Evolutionary conservation across 495 filamentous ascomycete genomes (phyloP).

Genomic region (Aspergillus sclerotioniger): DNA sequence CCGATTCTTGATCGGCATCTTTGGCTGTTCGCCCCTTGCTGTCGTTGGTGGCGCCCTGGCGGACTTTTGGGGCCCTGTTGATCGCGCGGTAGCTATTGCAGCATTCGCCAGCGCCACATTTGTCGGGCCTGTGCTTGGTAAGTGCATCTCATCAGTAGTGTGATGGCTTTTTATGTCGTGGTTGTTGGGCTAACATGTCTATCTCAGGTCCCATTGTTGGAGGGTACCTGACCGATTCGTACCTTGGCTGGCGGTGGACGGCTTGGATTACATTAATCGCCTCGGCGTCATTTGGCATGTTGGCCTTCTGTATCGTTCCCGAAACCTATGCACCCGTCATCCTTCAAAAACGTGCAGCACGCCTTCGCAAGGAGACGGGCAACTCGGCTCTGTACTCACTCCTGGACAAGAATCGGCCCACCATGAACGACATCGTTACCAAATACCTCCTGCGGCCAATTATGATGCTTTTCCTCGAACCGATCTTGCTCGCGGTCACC

Average conservation of each 20-base stretch:
- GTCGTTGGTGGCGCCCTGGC: constrained; percentile 59
- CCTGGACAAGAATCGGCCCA: constrained; percentile 54
- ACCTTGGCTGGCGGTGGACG: constrained; percentile 64
- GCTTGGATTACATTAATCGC: constrained; percentile 64
- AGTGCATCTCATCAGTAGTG: background rate
- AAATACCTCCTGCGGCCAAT: constrained; percentile 61
- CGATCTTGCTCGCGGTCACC: constrained; percentile 56
- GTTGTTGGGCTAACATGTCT: constrained; percentile 7
- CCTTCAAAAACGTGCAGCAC: constrained; percentile 53
- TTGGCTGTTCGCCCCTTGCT: constrained; percentile 62
- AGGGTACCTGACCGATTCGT: constrained; percentile 54
- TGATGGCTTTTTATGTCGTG: constrained; percentile 15
- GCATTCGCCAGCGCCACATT: constrained; percentile 55
- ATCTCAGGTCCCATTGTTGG: constrained; percentile 34
- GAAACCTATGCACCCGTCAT: constrained; percentile 62
- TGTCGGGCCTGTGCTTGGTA: constrained; percentile 54
- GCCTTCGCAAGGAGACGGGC: constrained; percentile 56
- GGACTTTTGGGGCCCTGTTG: constrained; percentile 61
- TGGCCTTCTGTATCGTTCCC: constrained; percentile 51
- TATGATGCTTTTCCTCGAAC: constrained; percentile 58
- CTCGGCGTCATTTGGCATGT: constrained; percentile 44
- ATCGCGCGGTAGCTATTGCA: constrained; percentile 59
- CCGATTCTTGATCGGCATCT: constrained; percentile 60
- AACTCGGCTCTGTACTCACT: constrained; percentile 61
- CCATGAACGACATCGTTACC: constrained; percentile 40